phyloP scores from a whole-genome alignment of 139 green algal genomes.

The Picochlorum sp. region DNA sequence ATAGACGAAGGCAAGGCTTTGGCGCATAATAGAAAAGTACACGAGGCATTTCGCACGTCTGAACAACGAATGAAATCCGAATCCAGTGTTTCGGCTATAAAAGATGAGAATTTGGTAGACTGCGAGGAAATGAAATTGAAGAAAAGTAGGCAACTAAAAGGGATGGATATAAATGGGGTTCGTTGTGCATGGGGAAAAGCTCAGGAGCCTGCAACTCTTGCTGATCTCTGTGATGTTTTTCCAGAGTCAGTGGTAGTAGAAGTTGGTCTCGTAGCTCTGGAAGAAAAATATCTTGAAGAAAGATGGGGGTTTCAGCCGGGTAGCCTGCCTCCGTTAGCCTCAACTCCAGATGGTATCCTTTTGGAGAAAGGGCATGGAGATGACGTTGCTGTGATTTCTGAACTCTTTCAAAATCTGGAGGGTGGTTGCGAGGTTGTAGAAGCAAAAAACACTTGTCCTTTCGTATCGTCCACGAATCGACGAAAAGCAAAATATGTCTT shows the following conservation, averaged over 20 bases:
- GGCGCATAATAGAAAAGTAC: not conserved
- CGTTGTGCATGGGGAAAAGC: slow-evolving; percentile 51
- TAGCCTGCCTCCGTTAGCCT: slow-evolving; percentile 43
- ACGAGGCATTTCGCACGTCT: not conserved
- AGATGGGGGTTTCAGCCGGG: slow-evolving; percentile 15
- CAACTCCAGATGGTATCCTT: slow-evolving; percentile 45
- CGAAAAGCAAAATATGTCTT: slow-evolving; percentile 7
- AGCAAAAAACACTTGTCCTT: slow-evolving; percentile 69
- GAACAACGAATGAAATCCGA: not conserved
- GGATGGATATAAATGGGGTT: slow-evolving; percentile 7
- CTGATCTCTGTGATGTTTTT: slow-evolving; percentile 7
- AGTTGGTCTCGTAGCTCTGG: slow-evolving; percentile 35
- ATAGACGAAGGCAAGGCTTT: not conserved
- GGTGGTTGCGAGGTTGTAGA: slow-evolving; percentile 43
- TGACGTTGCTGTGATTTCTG: not conserved
- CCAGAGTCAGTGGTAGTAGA: slow-evolving; percentile 11
- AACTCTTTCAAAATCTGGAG: not conserved
- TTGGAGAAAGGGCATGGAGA: slow-evolving; percentile 13
- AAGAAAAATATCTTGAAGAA: not conserved
- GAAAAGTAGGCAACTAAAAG: not conserved
- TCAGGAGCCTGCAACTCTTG: slow-evolving; percentile 47
- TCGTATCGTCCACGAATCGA: slow-evolving; percentile 14
- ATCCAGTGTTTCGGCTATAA: too few relatives aligned
- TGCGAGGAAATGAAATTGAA: not conserved
- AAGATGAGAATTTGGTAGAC: not conserved